Evolutionary conservation across 129 eudicot species (phyloP).

Genomic region (Flaveria trinervia): DNA sequence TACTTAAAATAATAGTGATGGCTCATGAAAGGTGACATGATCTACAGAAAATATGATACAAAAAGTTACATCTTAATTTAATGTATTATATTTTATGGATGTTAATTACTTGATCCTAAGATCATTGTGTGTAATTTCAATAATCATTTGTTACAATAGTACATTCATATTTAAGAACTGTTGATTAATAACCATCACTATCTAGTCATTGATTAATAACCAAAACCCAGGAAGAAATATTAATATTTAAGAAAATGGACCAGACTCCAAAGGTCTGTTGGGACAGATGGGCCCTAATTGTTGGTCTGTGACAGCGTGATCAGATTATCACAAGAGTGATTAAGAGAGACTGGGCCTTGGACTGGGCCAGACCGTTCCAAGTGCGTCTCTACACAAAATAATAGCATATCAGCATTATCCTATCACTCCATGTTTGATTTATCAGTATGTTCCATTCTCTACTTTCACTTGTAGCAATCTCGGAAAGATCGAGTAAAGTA

Average conservation of each 20-base stretch:
- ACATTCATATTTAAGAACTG: neutral
- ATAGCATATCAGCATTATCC: neutral
- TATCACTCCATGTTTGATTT: neutral
- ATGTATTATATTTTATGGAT: conserved; percentile 5
- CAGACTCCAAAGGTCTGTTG: neutral
- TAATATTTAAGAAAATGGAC: neutral
- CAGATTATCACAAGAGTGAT: neutral
- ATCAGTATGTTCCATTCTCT: neutral
- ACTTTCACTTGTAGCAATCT: neutral
- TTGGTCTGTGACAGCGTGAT: neutral
- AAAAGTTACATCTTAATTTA: neutral
- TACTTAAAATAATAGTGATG: neutral
- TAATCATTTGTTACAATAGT: neutral
- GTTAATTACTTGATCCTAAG: neutral
- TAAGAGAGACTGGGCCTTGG: neutral
- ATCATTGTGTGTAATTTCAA: neutral
- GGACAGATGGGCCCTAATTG: neutral
- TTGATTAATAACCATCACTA: neutral
- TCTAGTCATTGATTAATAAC: conserved; percentile 1
- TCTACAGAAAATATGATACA: neutral
- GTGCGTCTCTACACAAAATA: neutral
- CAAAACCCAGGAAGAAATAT: neutral
- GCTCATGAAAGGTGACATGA: neutral
- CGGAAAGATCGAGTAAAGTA: conserved; percentile 10
- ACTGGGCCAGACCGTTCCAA: neutral